Percentiles rank a stretch among this genome's conserved stretches.
phyloP scores from a whole-genome alignment of 1,284 basidiomycete genomes.

The Rhodofomes roseus region DNA sequence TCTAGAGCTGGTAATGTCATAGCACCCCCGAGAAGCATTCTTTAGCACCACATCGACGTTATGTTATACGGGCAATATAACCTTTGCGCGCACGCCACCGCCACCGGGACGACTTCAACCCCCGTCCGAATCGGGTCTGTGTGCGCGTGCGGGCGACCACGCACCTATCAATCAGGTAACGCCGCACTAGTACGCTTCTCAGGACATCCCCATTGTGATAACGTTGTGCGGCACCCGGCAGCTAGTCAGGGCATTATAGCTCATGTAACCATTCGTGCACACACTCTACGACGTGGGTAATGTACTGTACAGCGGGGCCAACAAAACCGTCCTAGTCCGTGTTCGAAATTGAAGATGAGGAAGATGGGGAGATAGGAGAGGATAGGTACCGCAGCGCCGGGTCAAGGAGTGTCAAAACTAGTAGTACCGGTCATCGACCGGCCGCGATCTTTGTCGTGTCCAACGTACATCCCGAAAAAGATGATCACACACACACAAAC shows the following conservation, averaged over 20 bases:
- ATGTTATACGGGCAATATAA: neutral
- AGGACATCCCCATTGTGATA: neutral
- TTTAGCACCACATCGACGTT: neutral
- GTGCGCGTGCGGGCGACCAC: neutral
- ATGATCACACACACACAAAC: neutral
- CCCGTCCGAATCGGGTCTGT: neutral
- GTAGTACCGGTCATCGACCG: neutral
- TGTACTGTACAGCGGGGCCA: neutral
- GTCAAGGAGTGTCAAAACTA: neutral
- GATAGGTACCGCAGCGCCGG: constrained; percentile 1
- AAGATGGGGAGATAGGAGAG: neutral
- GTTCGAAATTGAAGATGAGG: neutral
- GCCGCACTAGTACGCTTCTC: neutral
- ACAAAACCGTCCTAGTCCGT: neutral
- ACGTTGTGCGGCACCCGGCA: neutral
- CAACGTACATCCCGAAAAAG: neutral
- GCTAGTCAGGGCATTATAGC: neutral
- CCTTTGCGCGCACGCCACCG: neutral
- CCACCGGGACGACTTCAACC: neutral
- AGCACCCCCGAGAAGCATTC: neutral
- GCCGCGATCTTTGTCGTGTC: neutral
- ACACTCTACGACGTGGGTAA: neutral
- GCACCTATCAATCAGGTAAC: neutral
- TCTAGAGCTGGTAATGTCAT: neutral
- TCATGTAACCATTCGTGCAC: constrained; percentile 1